Conservation (phyloP, 2,329 filamentous ascomycete species). For the Clonostachys rosea region DNA sequence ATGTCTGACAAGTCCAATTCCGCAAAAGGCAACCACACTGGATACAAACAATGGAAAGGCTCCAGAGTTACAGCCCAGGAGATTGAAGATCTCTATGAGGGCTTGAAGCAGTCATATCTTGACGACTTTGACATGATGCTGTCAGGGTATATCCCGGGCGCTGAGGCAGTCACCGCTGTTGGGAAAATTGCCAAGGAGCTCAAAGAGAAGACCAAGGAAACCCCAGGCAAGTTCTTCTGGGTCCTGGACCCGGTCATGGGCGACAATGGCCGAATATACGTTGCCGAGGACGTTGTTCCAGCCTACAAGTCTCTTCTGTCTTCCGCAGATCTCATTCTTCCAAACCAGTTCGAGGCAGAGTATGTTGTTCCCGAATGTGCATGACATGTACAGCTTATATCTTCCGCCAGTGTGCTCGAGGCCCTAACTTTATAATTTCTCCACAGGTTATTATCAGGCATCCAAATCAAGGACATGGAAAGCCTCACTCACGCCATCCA, state of each 20-base stretch:
- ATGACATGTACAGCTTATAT: too few relatives aligned
- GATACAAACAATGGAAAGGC: constrained; percentile 84
- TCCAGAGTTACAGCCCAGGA: constrained; percentile 77
- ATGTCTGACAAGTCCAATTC: background rate
- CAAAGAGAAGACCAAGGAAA: constrained; percentile 55
- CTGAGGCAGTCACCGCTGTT: constrained; percentile 76
- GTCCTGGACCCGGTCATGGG: constrained; percentile 98
- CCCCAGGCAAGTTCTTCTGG: constrained; percentile 86
- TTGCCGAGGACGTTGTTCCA: constrained; percentile 85
- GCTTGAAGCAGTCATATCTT: constrained; percentile 77
- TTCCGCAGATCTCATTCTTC: constrained; percentile 85
- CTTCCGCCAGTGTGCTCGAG: too few relatives aligned
- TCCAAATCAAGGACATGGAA: constrained; percentile 72
- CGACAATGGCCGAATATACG: constrained; percentile 88
- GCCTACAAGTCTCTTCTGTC: constrained; percentile 78
- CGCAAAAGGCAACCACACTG: constrained; percentile 83
- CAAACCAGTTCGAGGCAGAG: constrained; percentile 98
- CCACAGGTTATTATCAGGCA: constrained; percentile 74
- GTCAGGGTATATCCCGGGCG: constrained; percentile 89
- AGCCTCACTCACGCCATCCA: constrained; percentile 72
- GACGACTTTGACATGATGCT: constrained; percentile 92
- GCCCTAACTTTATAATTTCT: background rate
- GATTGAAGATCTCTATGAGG: constrained; percentile 78
- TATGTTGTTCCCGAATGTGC: constrained; percentile 34
- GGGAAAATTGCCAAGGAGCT: constrained; percentile 81